A percentile compares a stretch with the other conserved stretches of the same genome.
Evolutionary conservation across 2,329 filamentous ascomycete genomes (phyloP).

Genomic region (Aspergillus luchuensis): DNA sequence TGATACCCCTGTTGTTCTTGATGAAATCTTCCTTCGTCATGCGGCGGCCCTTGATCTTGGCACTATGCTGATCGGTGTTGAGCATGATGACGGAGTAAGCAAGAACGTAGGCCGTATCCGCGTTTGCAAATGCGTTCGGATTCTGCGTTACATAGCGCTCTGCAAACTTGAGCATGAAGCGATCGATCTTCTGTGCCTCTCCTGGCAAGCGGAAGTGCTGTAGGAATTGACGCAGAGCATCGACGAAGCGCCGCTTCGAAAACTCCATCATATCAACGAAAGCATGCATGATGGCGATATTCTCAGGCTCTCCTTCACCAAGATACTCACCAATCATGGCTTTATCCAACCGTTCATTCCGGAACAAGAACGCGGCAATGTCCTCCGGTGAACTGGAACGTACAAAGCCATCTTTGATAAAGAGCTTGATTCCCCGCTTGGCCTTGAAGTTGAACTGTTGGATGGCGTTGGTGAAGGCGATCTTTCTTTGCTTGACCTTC

Average conservation of each 20-base stretch:
- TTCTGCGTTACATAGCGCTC: constrained; percentile 94
- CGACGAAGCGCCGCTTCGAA: constrained; percentile 84
- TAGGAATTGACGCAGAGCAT: constrained; percentile 85
- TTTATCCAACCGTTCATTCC: constrained; percentile 85
- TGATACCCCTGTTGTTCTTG: constrained; percentile 98
- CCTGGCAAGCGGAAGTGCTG: constrained; percentile 94
- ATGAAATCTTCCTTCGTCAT: constrained; percentile 99
- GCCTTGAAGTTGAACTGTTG: constrained; percentile 97
- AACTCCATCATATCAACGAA: constrained; percentile 98
- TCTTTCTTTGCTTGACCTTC: constrained; percentile 91
- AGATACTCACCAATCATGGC: constrained; percentile 90
- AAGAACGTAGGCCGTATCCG: constrained; percentile 94
- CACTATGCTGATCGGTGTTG: constrained; percentile 93
- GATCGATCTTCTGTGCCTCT: constrained; percentile 98
- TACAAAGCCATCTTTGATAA: constrained; percentile 87
- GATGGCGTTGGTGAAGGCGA: constrained; percentile 83
- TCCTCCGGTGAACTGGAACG: constrained; percentile 74
- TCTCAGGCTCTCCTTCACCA: constrained; percentile 87
- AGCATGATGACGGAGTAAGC: constrained; percentile 96
- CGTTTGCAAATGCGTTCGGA: constrained; percentile 95
- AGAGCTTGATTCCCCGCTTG: constrained; percentile 83
- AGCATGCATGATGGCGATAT: constrained; percentile 97
- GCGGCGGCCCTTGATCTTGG: constrained; percentile 74
- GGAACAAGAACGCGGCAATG: constrained; percentile 79
- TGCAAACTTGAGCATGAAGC: constrained; percentile 98